These are phyloP conservation scores for Pouteria glomerata DNA, from an alignment of 148 eudicot species.

Conservation along the genomic window DNA sequence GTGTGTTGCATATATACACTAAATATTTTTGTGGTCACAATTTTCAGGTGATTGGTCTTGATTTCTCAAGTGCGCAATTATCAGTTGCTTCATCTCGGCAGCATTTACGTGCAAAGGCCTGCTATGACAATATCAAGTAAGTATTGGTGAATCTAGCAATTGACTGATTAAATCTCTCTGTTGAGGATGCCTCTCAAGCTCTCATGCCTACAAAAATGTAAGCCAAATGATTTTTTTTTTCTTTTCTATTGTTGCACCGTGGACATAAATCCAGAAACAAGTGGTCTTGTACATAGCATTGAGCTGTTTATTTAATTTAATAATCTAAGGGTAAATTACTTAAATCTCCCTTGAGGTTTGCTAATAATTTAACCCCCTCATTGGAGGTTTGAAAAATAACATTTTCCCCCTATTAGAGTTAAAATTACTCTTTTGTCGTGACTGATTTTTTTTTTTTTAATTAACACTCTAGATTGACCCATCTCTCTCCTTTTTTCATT, in stretches of 20 bases:
- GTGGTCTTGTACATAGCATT: neutral
- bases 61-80: conserved; percentile 71
- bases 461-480: too few relatives aligned
- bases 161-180: neutral
- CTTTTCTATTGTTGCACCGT: neutral
- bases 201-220: neutral
- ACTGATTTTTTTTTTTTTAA: too few relatives aligned
- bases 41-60: conserved; percentile 73
- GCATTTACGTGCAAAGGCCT: conserved; percentile 34
- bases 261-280: neutral
- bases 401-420: too few relatives aligned
- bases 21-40: conserved; percentile 5
- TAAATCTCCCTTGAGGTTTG: too few relatives aligned
- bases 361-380: too few relatives aligned
- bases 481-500: too few relatives aligned
- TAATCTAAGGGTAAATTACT: too few relatives aligned
- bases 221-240: neutral
- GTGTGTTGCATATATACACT: neutral
- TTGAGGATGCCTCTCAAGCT: neutral
- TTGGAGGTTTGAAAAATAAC: too few relatives aligned
- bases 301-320: too few relatives aligned
- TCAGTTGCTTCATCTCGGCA: conserved; percentile 70
- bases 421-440: too few relatives aligned
- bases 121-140: conserved; percentile 80
- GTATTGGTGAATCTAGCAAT: conserved; percentile 40